Evolutionary conservation across 2,329 filamentous ascomycete genomes (phyloP), one percentile per base, ranked within the genome.

Genomic region (Trichoderma sp.): DNA sequence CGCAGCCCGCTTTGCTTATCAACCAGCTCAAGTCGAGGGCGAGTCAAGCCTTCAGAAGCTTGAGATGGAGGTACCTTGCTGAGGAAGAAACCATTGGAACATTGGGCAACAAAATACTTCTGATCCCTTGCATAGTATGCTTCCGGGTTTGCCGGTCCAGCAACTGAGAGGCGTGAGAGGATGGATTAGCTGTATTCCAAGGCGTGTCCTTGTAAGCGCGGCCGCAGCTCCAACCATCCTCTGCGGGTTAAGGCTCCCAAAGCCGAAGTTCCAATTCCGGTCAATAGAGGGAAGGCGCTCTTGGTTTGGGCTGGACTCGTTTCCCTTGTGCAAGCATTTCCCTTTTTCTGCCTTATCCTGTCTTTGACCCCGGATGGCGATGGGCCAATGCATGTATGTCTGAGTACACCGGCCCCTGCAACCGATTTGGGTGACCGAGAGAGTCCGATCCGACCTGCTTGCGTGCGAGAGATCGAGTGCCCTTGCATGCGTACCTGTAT

Each of bases 321-420:
- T 50, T 20, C 43, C 43, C 43, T 9, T 50, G 17, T 50, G n/a
- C n/a, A 50, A 50, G 9, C 9, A 50, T 50, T 50, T 50, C 43
- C 28, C 58, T 30, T n/a, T 30, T 36, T 36, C 58, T 36, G 30
- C 32, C 30, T 61, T 20, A 20, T 61, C 32, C n/a, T 28, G 53
- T 26, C 20, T 13, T 8, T 34, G 28, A 43, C 55, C 55, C 66
- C 57, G 34, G 55, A 68, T 61, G 57, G 36, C 55, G 66, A 55
- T 55, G 63, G 43, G 47, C 28, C 36, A 50, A 61, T 68, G 66
- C 66, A 50, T 53, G 57, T 62, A 50, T 53, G 57, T 62, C 66
- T 61, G 57, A 68, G 28, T 28, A 50, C 63, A 34, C 47, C 43
- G 43, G 43, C 43, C 43, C 43, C 43, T 50, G 43, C 43, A 12